phyloP scores from a whole-genome alignment of 2,329 filamentous ascomycete species.

The Hypoxylon sp. region DNA sequence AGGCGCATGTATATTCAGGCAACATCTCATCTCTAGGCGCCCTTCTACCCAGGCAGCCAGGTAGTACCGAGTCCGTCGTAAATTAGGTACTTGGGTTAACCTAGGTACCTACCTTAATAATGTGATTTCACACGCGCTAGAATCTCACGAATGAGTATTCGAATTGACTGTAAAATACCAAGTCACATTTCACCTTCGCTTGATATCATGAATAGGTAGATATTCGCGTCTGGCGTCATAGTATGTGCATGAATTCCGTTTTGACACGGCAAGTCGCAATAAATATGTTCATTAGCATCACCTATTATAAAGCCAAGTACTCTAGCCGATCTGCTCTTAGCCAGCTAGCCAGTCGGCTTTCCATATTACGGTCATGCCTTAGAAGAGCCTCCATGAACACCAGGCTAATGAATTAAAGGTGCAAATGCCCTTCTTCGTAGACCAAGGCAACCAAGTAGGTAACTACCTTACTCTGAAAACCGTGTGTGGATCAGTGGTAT shows the following conservation, averaged over 20 bases:
- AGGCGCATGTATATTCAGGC: constrained; percentile 30
- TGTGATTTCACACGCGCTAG: neutral
- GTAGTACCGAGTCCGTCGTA: constrained; percentile 10
- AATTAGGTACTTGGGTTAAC: constrained; percentile 8
- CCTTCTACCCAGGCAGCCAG: too few relatives aligned
- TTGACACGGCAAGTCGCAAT: too few relatives aligned
- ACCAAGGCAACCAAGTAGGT: constrained; percentile 20
- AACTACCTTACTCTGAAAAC: constrained; percentile 5
- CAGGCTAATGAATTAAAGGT: constrained; percentile 22
- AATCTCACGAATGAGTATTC: neutral
- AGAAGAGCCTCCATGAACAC: constrained; percentile 19
- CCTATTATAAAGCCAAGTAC: neutral
- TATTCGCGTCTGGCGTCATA: too few relatives aligned
- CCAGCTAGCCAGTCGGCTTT: neutral
- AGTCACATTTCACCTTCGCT: neutral
- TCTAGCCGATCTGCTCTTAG: neutral
- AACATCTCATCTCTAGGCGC: constrained; percentile 13
- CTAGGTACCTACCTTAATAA: neutral
- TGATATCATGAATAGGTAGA: neutral
- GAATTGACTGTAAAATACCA: neutral
- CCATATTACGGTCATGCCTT: neutral
- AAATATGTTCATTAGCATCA: neutral
- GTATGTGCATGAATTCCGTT: too few relatives aligned
- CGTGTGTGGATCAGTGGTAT: constrained; percentile 1
- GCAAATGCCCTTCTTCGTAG: constrained; percentile 17